A percentile compares a stretch with the other conserved stretches of the same genome.
phyloP scores from a whole-genome alignment of 176 grass and related monocot species.

The Phragmites australis region DNA sequence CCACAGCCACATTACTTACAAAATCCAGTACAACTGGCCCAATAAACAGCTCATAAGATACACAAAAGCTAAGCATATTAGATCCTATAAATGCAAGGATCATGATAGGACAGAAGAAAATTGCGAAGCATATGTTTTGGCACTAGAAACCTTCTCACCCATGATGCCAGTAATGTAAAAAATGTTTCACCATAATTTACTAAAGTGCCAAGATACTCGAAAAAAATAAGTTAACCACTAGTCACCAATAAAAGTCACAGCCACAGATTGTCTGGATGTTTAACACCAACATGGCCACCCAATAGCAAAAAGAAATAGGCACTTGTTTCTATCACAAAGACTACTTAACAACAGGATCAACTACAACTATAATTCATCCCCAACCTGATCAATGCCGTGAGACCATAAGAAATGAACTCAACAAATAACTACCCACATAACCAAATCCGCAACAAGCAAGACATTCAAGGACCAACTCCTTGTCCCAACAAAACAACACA shows the following conservation, averaged over 20 bases:
- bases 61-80: neutral
- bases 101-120: neutral
- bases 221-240: neutral
- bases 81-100: neutral
- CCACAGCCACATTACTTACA: neutral
- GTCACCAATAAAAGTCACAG: neutral
- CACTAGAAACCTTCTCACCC: too few relatives aligned
- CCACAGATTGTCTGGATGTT: too few relatives aligned
- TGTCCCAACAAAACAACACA: neutral
- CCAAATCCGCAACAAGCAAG: neutral
- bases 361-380: neutral
- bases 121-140: neutral
- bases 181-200: neutral
- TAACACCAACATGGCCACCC: neutral
- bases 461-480: neutral
- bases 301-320: neutral
- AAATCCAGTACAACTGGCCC: neutral
- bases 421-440: neutral
- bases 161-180: neutral
- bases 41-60: slow-evolving; percentile 1
- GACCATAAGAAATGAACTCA: neutral
- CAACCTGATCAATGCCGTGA: neutral
- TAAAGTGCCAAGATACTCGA: neutral
- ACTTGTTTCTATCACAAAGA: neutral
- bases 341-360: neutral